phyloP scores from a whole-genome alignment of 179 eudicot species.

The Carnegiea gigantea region DNA sequence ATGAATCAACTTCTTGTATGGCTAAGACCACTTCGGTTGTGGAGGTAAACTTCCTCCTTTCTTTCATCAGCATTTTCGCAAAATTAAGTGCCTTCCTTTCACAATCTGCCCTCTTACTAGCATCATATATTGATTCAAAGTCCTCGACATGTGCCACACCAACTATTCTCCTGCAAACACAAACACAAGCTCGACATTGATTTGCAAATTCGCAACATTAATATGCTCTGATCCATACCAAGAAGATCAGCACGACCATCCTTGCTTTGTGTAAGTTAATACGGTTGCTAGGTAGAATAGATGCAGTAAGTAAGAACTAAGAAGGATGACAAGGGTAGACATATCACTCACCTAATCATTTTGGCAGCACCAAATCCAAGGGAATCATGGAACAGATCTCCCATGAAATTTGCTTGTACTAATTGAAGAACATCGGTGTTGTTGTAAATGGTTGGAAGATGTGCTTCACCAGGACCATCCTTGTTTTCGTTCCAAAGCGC shows the following conservation, averaged over 20 bases:
- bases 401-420: conserved; percentile 58
- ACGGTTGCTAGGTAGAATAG: no score
- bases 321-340: not conserved
- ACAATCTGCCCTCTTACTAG: conserved; percentile 61
- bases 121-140: conserved; percentile 76
- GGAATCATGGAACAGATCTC: conserved; percentile 69
- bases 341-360: conserved; percentile 80
- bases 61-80: conserved; percentile 74
- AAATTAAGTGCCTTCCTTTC: conserved; percentile 81
- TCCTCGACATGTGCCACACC: conserved; percentile 98
- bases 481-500: conserved; percentile 83
- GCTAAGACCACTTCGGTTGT: conserved; percentile 59
- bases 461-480: conserved; percentile 85
- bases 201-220: not conserved
- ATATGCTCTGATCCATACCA: not conserved
- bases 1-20: conserved; percentile 35
- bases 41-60: conserved; percentile 48
- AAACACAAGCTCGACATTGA: not conserved
- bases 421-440: conserved; percentile 55
- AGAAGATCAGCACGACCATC: no score
- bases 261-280: no score
- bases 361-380: conserved; percentile 95
- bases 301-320: not conserved
- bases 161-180: conserved; percentile 69
- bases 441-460: conserved; percentile 75